Conservation (phyloP, 2,329 filamentous ascomycete genomes). For the Exophiala dermatitidis region DNA sequence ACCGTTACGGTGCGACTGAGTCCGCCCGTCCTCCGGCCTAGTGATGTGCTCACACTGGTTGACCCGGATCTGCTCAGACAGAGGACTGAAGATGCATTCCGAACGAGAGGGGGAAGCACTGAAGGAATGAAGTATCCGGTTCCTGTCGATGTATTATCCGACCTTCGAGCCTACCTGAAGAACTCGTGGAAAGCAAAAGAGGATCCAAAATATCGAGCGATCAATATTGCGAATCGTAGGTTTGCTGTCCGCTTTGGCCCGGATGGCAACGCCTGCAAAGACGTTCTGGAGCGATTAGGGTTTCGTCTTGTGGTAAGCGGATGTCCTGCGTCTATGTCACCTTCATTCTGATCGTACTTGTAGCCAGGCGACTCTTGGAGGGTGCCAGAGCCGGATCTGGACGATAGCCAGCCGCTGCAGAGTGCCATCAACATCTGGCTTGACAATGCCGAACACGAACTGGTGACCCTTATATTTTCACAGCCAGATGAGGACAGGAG, state of each 20-base stretch:
- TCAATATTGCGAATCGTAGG: slow-evolving; percentile 55
- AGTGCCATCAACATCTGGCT: slow-evolving; percentile 43
- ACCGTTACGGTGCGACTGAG: slow-evolving; percentile 47
- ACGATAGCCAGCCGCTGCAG: slow-evolving; percentile 35
- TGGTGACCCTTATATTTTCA: slow-evolving; percentile 47
- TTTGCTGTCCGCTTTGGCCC: slow-evolving; percentile 57
- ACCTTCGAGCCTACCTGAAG: slow-evolving; percentile 52
- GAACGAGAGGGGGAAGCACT: slow-evolving; percentile 18
- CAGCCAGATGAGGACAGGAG: slow-evolving; percentile 35
- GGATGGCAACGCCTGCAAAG: slow-evolving; percentile 48
- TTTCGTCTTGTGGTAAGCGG: slow-evolving; percentile 46
- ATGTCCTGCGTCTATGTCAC: not conserved
- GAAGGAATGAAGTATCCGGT: slow-evolving; percentile 47
- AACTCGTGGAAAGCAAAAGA: slow-evolving; percentile 50
- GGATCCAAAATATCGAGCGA: slow-evolving; percentile 35
- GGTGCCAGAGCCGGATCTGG: slow-evolving; percentile 35
- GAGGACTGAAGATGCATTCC: slow-evolving; percentile 49
- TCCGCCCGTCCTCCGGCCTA: slow-evolving; percentile 45
- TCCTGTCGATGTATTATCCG: slow-evolving; percentile 49
- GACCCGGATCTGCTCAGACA: slow-evolving; percentile 46
- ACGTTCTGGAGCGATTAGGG: slow-evolving; percentile 51
- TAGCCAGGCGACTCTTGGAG: slow-evolving; percentile 36
- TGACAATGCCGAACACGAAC: slow-evolving; percentile 55
- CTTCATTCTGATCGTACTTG: slow-evolving; percentile 3
- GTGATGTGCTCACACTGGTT: slow-evolving; percentile 47